Evolutionary conservation across 306 rosid species (phyloP), one percentile per base, ranked within the genome.

Genomic region (Fragaria vesca): DNA sequence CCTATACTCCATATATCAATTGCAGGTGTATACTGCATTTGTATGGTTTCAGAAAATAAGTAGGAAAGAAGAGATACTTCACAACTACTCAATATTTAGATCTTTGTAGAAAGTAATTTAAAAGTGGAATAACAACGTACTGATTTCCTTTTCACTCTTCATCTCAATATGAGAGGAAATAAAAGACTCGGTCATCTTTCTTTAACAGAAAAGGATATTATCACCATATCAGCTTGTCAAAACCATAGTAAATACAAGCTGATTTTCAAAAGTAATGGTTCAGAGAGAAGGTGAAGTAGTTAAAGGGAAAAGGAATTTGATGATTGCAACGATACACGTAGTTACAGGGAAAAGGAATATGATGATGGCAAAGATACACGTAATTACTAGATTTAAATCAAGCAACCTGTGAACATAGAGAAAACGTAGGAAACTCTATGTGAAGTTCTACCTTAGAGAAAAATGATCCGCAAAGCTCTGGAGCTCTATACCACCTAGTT

Each of bases 401-500:
- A 78, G 74, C 74, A 58, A 82, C 72, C 73, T 48, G 65, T 69
- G 55, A 80, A 24, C 30, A 55, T 3, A 30, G 8, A 32, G 26
- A 18, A 62, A 12, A 58, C 40, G 6, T 46, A 66, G 73, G 65
- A 40, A 70, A 87, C 67, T 83, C 72, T 36, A 26, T 43, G 54
- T 66, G 77, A 84, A 28, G 50, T 38, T 81, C 55, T 81, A 94
- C 98, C 97, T 88, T 92, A 5, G 98, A 92, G 92, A 88, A 94
- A 91, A 94, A 94, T 10, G 98, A 94, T 69, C 98, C 97, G 52
- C 98, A 92, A 57, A 94, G 97, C 85, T 94, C 98, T 12, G 98
- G 98, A 80, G 98, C 98, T 84, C 97, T 88, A 86, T 94, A 94
- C 98, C 98, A 94, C 85, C 98, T 90, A 45, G 98, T 94, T 73